These are phyloP conservation scores for Thamnidium elegans DNA, from an alignment of 192 early-diverging fungal genomes.

Conservation along the genomic window DNA sequence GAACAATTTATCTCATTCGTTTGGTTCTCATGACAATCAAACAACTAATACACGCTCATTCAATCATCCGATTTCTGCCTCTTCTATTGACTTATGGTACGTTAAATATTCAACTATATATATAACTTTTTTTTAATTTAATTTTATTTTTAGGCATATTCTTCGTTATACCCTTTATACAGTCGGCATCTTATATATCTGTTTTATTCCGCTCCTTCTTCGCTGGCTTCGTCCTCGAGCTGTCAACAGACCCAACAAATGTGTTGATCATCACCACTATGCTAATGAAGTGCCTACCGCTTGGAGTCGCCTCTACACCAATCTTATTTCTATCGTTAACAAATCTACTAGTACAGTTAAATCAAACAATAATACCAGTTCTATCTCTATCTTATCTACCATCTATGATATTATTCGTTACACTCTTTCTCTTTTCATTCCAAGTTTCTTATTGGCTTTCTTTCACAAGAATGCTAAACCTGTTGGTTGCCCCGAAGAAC, in stretches of 20 bases:
- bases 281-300: conserved; percentile 15
- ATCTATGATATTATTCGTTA: neutral
- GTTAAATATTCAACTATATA: neutral
- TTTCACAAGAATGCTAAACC: conserved; percentile 7
- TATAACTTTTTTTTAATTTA: neutral
- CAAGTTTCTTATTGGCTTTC: neutral
- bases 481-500: conserved; percentile 10
- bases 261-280: conserved; percentile 14
- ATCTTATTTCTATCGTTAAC: conserved; percentile 1
- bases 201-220: conserved; percentile 1
- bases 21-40: neutral
- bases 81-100: conserved; percentile 10
- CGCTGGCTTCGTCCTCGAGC: conserved; percentile 13
- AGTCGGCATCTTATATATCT: conserved; percentile 15
- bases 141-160: conserved; percentile 6
- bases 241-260: conserved; percentile 1
- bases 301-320: conserved; percentile 9
- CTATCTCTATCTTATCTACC: neutral
- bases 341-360: neutral
- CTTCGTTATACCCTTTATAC: conserved; percentile 12
- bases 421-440: conserved; percentile 1
- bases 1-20: neutral
- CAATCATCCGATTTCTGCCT: neutral
- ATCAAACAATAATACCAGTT: neutral
- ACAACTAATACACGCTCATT: neutral